Base-by-base conservation (phyloP, 2,329 filamentous ascomycete genomes). In the Epichloe aotearoae region DNA sequence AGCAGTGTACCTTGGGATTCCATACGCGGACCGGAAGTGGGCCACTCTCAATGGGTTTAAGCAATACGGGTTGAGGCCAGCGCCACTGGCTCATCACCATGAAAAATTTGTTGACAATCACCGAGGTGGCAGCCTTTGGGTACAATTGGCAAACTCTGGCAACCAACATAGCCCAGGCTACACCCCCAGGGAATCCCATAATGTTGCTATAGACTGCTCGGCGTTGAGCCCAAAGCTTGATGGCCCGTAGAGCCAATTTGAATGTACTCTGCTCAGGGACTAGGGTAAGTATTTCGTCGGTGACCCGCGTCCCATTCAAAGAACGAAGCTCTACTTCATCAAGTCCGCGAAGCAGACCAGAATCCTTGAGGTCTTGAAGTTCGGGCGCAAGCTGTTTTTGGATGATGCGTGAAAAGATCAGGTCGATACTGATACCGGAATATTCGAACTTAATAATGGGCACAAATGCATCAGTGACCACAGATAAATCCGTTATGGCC, bases 381-480 rank as follows among this genome's bases (percentile, higher is more conserved):
- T 82, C 77, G 4, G 70, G 66, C 26, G 86, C 82, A 56, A 95
- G 77, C 58, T 88, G 78, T 58, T 80, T 79, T 57, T 88, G 71
- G 19, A 78, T 76, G 57, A 94, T 79, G 50, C 86, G 77, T 56
- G 86, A 85, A 68, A 90, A 89, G 64, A 97, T 94, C 58, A 98
- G 71, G 75, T 98, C 93, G 64, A 98, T 94, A 65, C 88, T 93
- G 64, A 98, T 94, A 47, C 84, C 87, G 48, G 78, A 82, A 58
- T 94, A 88, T 64, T 95, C 88, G 61, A 97, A 87, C 66, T 96
- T 97, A 73, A 98, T 97, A 64, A 98, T 95, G 46, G 93, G 93
- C 7, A 97, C 91, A 62, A 88, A 95, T 4, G 91, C 88, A 61
- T 95, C 91, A 46, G 84, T 84, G 38, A 98, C 93, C 0, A 85